Percentiles rank a stretch among this genome's conserved stretches.
Conservation (phyloP, 2,329 filamentous ascomycete genomes). For the Neonectria punicea region DNA sequence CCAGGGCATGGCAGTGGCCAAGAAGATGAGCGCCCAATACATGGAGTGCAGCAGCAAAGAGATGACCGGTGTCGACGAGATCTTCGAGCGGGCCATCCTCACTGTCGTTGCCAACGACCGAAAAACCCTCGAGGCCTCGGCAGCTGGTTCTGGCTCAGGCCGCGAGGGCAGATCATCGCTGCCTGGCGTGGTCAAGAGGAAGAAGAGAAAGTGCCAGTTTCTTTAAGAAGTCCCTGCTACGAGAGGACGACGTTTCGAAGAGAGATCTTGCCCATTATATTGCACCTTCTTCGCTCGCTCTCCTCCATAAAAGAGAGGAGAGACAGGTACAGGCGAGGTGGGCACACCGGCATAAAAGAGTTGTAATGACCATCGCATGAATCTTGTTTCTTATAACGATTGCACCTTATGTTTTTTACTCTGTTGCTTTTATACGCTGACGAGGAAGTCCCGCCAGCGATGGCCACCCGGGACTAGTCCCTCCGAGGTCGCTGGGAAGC, state of each 20-base stretch:
- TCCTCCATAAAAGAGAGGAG: conserved; percentile 32
- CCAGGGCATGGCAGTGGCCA: conserved; percentile 87
- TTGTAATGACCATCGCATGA: conserved; percentile 56
- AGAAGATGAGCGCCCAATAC: conserved; percentile 94
- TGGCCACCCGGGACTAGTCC: conserved; percentile 30
- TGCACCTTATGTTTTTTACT: conserved; percentile 42
- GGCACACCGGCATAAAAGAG: conserved; percentile 47
- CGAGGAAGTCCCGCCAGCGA: conserved; percentile 34
- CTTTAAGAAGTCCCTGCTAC: conserved; percentile 62
- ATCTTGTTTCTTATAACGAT: conserved; percentile 49
- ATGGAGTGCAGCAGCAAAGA: conserved; percentile 99
- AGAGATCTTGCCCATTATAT: conserved; percentile 29
- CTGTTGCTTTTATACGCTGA: conserved; percentile 30
- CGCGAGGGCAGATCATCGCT: conserved; percentile 53
- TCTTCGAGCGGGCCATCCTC: conserved; percentile 91
- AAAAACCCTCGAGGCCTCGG: conserved; percentile 67
- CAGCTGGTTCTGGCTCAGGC: conserved; percentile 51
- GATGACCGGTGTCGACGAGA: conserved; percentile 94
- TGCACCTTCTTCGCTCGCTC: conserved; percentile 27
- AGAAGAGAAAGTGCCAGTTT: conserved; percentile 85
- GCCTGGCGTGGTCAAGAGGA: conserved; percentile 72
- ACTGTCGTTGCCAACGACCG: conserved; percentile 86
- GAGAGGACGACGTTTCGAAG: conserved; percentile 31
- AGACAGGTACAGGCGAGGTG: conserved; percentile 30
- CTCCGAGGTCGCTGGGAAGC: conserved; percentile 35